Evolutionary conservation across 2,329 filamentous ascomycete genomes (phyloP), one percentile per base, ranked within the genome.

Genomic region (Talaromyces atroroseus): DNA sequence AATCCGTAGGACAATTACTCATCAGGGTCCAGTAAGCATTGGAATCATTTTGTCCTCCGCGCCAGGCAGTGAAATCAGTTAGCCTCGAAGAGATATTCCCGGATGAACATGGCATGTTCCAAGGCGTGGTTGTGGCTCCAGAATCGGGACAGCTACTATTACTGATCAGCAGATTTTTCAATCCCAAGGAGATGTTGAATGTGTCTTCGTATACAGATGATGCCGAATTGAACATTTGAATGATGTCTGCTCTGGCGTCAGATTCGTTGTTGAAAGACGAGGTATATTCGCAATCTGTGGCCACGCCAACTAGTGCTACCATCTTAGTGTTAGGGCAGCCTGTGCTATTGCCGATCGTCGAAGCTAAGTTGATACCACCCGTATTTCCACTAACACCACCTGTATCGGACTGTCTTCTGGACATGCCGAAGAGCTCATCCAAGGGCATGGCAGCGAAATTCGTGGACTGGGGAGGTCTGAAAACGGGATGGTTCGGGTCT

Each of bases 1-100:
- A 82, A 50, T 85, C 87, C 0, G 90, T 95, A 62, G 85, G 83
- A 71, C 91, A 96, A 16, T 83, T 90, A 54, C 85, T 92, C 66
- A 96, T 79, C 29, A 96, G 78, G 2, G 89, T 95, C 92, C 92
- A 99, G 74, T 95, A 95, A 16, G 92, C 92, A 71, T 96, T 96
- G 52, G 74, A 80, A 71, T 99, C 94, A 3, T 79, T 73, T 61
- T 85, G 85, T 48, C 84, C 78, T 14, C 92, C 90, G 62, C 94
- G 85, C 94, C 94, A 99, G 49, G 79, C 74, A 1, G 92, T 96
- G 71, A 99, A 97, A 21, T 89, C 77, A 71, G 91, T 95, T 52
- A 99, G 77, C 0, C 94, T 89, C 61, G 86, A 80, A 47, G 85
- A 85, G 60, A 99, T 90, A 26, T 83, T 69, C 2, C 65, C 65